A percentile compares a stretch with the other conserved stretches of the same genome.
phyloP scores from a whole-genome alignment of 106 monocot species.

The Xerophyta viscosa region DNA sequence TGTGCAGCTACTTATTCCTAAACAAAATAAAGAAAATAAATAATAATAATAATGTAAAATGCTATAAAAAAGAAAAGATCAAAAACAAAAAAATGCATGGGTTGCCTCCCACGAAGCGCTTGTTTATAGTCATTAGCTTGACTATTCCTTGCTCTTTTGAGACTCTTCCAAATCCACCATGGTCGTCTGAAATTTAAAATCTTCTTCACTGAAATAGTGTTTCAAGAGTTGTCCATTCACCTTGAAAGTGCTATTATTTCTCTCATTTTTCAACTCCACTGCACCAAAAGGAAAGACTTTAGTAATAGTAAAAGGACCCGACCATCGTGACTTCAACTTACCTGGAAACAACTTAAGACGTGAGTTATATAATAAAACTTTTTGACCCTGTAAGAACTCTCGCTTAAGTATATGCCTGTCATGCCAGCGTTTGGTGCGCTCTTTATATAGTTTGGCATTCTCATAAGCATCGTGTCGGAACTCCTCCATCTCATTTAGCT shows the following conservation, averaged over 20 bases:
- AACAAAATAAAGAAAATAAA: too few relatives aligned
- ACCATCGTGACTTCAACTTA: neutral
- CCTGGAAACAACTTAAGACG: neutral
- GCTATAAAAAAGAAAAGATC: too few relatives aligned
- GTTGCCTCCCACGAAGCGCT: conserved; percentile 5
- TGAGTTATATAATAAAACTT: neutral
- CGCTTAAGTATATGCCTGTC: neutral
- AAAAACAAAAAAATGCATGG: too few relatives aligned
- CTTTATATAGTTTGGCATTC: neutral
- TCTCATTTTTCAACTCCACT: neutral
- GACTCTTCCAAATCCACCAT: neutral
- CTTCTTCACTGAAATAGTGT: neutral
- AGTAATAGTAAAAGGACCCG: neutral
- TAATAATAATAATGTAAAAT: too few relatives aligned
- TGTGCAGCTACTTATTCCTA: too few relatives aligned
- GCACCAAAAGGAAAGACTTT: neutral
- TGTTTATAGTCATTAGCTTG: neutral
- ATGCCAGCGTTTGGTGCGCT: neutral
- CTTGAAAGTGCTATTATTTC: neutral
- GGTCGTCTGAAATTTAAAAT: too few relatives aligned
- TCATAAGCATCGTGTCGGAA: neutral
- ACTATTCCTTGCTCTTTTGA: neutral
- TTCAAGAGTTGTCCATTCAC: neutral
- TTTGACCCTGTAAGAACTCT: neutral
- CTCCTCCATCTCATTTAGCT: neutral